Conservation (phyloP, 2,329 filamentous ascomycete genomes). For the Tolypocladium endophyticum region DNA sequence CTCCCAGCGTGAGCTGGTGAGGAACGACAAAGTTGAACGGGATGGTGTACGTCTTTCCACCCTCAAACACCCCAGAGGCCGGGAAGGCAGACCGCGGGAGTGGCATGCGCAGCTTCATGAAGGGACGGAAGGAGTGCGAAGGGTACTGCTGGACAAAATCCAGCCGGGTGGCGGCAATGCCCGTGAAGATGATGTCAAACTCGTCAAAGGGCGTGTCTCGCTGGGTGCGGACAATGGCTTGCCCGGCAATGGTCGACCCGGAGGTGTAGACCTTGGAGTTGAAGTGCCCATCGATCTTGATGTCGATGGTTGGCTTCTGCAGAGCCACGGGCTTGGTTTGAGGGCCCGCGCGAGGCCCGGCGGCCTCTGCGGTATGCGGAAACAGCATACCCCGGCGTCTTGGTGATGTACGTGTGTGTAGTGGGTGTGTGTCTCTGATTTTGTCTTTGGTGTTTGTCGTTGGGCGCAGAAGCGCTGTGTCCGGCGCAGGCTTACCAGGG, state of each 20-base stretch:
- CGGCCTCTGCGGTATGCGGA: neutral
- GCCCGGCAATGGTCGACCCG: slow-evolving; percentile 38
- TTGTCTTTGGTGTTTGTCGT: neutral
- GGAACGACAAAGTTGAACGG: slow-evolving; percentile 52
- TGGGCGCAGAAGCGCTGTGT: neutral
- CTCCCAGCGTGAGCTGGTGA: slow-evolving; percentile 43
- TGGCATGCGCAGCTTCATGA: slow-evolving; percentile 47
- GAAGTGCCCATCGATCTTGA: slow-evolving; percentile 43
- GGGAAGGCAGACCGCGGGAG: slow-evolving; percentile 36
- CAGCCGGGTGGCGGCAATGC: slow-evolving; percentile 37
- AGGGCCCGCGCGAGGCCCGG: neutral
- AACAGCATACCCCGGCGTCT: neutral
- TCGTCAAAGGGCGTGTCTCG: slow-evolving; percentile 38
- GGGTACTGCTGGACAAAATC: slow-evolving; percentile 39
- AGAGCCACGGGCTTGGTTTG: slow-evolving; percentile 1
- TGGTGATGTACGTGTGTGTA: neutral
- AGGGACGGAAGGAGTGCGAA: slow-evolving; percentile 37
- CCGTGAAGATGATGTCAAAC: slow-evolving; percentile 43
- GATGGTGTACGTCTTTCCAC: slow-evolving; percentile 36
- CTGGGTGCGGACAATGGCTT: slow-evolving; percentile 32
- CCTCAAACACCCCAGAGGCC: slow-evolving; percentile 33
- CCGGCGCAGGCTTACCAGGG: neutral
- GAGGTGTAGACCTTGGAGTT: slow-evolving; percentile 45
- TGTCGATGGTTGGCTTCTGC: slow-evolving; percentile 29
- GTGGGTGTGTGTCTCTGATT: neutral